Percentiles rank a stretch among this genome's conserved stretches.
Conservation (phyloP, 129 eudicot species). For the Lactuca saligna region DNA sequence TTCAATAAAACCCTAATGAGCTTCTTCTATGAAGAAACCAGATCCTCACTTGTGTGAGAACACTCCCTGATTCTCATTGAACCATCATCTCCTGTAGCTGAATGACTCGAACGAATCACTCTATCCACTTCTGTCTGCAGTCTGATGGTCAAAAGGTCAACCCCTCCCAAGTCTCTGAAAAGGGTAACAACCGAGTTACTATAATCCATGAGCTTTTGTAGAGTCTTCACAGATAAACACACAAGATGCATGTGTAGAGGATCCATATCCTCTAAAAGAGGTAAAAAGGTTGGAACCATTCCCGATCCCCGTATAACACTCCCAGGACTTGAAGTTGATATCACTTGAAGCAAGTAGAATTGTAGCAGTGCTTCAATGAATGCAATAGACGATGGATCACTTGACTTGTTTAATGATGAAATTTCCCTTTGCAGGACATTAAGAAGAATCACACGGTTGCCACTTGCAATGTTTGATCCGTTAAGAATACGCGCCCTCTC, state of each 20-base stretch:
- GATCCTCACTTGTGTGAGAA: slow-evolving; percentile 45
- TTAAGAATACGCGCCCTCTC: slow-evolving; percentile 86
- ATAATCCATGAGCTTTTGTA: slow-evolving; percentile 97
- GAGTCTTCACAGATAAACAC: slow-evolving; percentile 79
- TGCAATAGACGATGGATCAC: slow-evolving; percentile 75
- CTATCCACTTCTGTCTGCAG: slow-evolving; percentile 83
- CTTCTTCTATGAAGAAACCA: slow-evolving; percentile 59
- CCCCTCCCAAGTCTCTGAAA: slow-evolving; percentile 92
- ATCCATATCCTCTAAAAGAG: slow-evolving; percentile 82
- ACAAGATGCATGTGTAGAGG: slow-evolving; percentile 86
- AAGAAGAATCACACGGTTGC: slow-evolving; percentile 81
- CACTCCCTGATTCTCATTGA: slow-evolving; percentile 51
- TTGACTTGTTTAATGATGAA: slow-evolving; percentile 63
- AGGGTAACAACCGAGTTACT: slow-evolving; percentile 96
- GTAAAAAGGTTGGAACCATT: slow-evolving; percentile 96
- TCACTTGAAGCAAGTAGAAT: slow-evolving; percentile 89
- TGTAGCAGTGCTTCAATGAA: slow-evolving; percentile 95
- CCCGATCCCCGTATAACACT: slow-evolving; percentile 90
- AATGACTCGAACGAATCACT: slow-evolving; percentile 42
- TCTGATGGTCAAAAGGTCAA: slow-evolving; percentile 75
- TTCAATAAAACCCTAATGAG: slow-evolving; percentile 81
- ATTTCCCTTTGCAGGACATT: slow-evolving; percentile 93
- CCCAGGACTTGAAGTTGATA: slow-evolving; percentile 91
- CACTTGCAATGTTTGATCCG: slow-evolving; percentile 94
- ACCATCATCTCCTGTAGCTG: slow-evolving; percentile 39